phyloP scores from a whole-genome alignment of 2,329 filamentous ascomycete genomes.

The Fusarium compactum region DNA sequence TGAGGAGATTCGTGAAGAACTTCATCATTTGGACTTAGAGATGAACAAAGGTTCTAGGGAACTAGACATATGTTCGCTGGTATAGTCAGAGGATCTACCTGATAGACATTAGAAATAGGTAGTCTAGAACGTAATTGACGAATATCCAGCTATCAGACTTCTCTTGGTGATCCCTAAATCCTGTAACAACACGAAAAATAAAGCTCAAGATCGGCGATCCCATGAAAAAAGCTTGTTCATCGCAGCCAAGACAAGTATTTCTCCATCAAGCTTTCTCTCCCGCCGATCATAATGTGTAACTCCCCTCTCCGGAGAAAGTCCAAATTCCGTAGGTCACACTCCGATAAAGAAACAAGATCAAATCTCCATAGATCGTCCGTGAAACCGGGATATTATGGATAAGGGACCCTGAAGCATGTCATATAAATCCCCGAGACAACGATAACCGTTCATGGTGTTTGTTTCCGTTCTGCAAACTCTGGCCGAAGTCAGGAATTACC shows the following conservation, averaged over 20 bases:
- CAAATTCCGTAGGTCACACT: conserved; percentile 73
- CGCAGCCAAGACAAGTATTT: not conserved
- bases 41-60: not conserved
- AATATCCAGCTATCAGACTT: not conserved
- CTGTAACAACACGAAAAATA: not conserved
- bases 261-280: conserved; percentile 63
- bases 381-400: conserved; percentile 56
- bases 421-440: conserved; percentile 52
- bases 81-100: not conserved
- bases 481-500: not conserved
- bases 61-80: not conserved
- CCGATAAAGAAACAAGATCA: conserved; percentile 56
- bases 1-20: too few relatives aligned
- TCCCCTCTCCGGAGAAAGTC: conserved; percentile 65
- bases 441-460: not conserved
- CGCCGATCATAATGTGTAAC: conserved; percentile 68
- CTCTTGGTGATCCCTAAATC: not conserved
- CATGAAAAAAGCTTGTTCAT: not conserved
- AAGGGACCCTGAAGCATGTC: conserved; percentile 52
- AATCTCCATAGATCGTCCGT: conserved; percentile 52
- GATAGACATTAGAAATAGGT: not conserved
- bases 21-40: too few relatives aligned
- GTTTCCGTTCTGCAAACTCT: not conserved
- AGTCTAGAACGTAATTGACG: not conserved
- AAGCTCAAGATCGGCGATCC: not conserved